phyloP scores from a whole-genome alignment of 2,329 filamentous ascomycete species.

The Penicillium psychrosexuale region DNA sequence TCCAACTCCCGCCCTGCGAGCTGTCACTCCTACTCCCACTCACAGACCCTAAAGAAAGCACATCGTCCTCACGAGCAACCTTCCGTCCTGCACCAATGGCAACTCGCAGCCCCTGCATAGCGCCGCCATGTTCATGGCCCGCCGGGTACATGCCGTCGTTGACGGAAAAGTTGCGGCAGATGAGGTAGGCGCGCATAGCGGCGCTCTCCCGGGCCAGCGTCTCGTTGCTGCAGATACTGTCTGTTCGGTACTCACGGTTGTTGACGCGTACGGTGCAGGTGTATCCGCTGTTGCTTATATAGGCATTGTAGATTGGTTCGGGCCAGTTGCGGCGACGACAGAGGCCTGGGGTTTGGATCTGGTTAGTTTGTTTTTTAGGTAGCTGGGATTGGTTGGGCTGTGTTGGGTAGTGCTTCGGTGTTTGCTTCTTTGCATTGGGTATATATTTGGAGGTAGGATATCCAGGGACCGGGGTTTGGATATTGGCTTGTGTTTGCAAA shows the following conservation, averaged over 20 bases:
- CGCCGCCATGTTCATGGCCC: slow-evolving; percentile 53
- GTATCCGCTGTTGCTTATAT: slow-evolving; percentile 70
- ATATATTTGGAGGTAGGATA: background rate
- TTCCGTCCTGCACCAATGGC: slow-evolving; percentile 61
- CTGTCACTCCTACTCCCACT: slow-evolving; percentile 48
- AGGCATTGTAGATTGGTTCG: slow-evolving; percentile 83
- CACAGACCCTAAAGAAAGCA: slow-evolving; percentile 29
- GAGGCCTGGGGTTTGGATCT: slow-evolving; percentile 61
- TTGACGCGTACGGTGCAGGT: slow-evolving; percentile 92
- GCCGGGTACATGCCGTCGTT: slow-evolving; percentile 82
- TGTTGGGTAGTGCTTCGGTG: background rate
- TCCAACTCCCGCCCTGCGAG: slow-evolving; percentile 47
- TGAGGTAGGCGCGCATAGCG: slow-evolving; percentile 94
- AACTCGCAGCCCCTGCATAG: slow-evolving; percentile 61
- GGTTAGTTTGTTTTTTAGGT: slow-evolving; percentile 13
- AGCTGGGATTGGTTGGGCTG: background rate
- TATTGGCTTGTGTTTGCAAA: background rate
- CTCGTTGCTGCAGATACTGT: slow-evolving; percentile 78
- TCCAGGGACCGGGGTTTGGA: background rate
- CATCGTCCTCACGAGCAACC: slow-evolving; percentile 50
- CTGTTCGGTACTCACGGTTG: slow-evolving; percentile 92
- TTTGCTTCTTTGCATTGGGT: background rate
- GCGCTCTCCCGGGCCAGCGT: slow-evolving; percentile 85
- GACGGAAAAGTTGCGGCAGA: slow-evolving; percentile 94
- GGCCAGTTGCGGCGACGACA: slow-evolving; percentile 93